These are phyloP conservation scores for Populus davidiana DNA, from an alignment of 345 rosid genomes.

Conservation along the genomic window DNA sequence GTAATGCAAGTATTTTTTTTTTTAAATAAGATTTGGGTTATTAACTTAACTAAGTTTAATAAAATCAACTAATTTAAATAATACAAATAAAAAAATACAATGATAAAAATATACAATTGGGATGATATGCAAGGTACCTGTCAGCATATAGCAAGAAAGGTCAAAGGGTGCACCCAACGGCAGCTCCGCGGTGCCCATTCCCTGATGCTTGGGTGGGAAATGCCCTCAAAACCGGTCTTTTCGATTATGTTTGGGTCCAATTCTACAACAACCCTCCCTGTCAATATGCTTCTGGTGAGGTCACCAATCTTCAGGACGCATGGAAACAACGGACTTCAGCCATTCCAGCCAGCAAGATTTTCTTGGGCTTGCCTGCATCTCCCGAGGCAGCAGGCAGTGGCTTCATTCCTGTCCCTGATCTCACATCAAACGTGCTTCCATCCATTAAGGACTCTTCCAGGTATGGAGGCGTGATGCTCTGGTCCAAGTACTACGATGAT, in stretches of 20 bases:
- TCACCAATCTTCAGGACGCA: neutral
- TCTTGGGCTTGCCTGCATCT: slow-evolving; percentile 7
- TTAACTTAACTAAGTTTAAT: no score
- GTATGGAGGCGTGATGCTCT: slow-evolving; percentile 18
- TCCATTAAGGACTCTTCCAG: slow-evolving; percentile 8
- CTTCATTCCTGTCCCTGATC: slow-evolving; percentile 8
- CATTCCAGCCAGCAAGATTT: slow-evolving; percentile 3
- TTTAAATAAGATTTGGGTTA: no score
- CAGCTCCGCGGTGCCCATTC: no score
- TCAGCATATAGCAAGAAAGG: no score
- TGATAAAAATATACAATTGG: no score
- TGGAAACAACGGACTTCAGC: slow-evolving; percentile 12
- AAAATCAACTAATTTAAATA: no score
- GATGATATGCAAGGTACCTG: no score
- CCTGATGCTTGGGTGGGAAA: slow-evolving; percentile 1
- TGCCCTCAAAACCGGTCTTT: slow-evolving; percentile 6
- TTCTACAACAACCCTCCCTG: slow-evolving; percentile 12
- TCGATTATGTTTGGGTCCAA: slow-evolving; percentile 12
- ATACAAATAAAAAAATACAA: no score
- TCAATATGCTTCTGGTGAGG: slow-evolving; percentile 1
- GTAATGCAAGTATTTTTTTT: no score
- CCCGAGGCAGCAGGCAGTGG: slow-evolving; percentile 17
- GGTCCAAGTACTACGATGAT: slow-evolving; percentile 22
- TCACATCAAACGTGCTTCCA: slow-evolving; percentile 5
- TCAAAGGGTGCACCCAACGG: no score